A percentile compares a stretch with the other conserved stretches of the same genome.
Conservation (phyloP, 257 asterid genomes). For the Lycium barbarum region DNA sequence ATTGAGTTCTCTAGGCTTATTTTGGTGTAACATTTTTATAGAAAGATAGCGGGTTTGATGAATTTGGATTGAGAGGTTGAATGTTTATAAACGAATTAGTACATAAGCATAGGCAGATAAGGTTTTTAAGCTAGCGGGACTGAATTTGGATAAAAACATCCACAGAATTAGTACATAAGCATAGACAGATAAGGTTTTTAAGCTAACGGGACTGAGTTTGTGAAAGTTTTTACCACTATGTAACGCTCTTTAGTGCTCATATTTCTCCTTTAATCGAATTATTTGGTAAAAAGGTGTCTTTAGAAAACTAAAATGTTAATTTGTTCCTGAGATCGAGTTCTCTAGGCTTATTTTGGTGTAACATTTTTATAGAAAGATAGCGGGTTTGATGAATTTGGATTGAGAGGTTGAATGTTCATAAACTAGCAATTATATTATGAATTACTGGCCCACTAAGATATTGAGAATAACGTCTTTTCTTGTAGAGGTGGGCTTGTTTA, state of each 20-base stretch:
- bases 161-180: no score
- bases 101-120: background rate
- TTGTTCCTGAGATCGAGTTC: background rate
- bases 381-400: background rate
- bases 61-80: constrained; percentile 3
- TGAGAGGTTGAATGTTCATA: background rate
- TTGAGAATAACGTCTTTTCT: background rate
- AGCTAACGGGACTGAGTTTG: background rate
- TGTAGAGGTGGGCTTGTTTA: background rate
- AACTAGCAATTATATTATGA: background rate
- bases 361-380: background rate
- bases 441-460: background rate
- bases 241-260: no score
- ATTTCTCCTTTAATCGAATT: background rate
- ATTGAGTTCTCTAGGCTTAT: background rate
- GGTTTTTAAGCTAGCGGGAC: background rate
- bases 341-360: background rate
- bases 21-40: background rate
- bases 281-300: background rate
- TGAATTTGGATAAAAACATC: background rate
- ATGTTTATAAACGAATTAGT: background rate
- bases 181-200: background rate
- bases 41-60: background rate
- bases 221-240: background rate
- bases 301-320: background rate